phyloP scores from a whole-genome alignment of 192 early-diverging fungal species.

The Ambispora gerdemannii region DNA sequence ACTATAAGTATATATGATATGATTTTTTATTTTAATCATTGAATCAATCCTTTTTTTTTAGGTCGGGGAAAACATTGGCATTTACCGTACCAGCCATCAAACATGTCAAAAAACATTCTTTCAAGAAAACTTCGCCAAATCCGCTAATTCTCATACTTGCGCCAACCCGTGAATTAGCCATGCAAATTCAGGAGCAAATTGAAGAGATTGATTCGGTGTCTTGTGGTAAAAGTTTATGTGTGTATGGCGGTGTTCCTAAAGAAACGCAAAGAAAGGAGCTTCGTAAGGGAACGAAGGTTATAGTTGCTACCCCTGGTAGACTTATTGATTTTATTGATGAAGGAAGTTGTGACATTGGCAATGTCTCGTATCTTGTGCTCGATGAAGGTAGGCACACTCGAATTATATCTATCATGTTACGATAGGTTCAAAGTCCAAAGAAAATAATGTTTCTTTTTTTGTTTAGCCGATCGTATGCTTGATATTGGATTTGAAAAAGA shows the following conservation, averaged over 20 bases:
- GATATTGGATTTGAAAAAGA: constrained; percentile 92
- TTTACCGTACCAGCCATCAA: constrained; percentile 89
- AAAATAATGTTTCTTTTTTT: too few relatives aligned
- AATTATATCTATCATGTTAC: too few relatives aligned
- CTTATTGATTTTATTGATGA: constrained; percentile 90
- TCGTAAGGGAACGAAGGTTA: constrained; percentile 60
- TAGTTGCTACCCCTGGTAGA: constrained; percentile 95
- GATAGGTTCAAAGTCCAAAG: too few relatives aligned
- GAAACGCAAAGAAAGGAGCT: constrained; percentile 56
- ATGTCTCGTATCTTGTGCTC: constrained; percentile 85
- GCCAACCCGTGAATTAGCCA: constrained; percentile 94
- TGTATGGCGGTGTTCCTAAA: constrained; percentile 93
- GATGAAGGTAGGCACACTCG: constrained; percentile 74
- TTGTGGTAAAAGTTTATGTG: constrained; percentile 62
- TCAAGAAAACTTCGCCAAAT: constrained; percentile 44
- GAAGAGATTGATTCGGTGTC: constrained; percentile 62
- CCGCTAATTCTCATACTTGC: constrained; percentile 84
- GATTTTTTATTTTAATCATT: too few relatives aligned
- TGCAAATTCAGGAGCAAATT: constrained; percentile 91
- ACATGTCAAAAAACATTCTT: constrained; percentile 67
- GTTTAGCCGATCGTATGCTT: constrained; percentile 89
- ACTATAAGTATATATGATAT: constrained; percentile 36
- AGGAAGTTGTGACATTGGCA: constrained; percentile 69
- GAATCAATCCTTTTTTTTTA: constrained; percentile 33
- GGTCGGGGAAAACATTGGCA: constrained; percentile 88